These are phyloP conservation scores for Alternaria alternata DNA, from an alignment of 2,329 filamentous ascomycete species.

Conservation along the genomic window DNA sequence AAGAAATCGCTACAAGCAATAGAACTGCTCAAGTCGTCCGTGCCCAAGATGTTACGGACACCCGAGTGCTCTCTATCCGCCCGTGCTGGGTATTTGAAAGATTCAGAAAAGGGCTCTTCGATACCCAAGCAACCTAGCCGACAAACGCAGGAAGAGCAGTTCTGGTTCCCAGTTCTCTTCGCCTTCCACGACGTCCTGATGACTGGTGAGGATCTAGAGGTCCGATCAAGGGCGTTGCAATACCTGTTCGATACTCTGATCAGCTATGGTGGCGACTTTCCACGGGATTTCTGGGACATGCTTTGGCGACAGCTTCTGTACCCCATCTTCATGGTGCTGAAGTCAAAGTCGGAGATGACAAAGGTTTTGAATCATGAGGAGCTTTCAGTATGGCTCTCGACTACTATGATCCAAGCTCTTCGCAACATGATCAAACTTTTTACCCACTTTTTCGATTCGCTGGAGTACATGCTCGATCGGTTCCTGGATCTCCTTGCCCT, in stretches of 20 bases:
- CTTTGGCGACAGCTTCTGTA: constrained; percentile 96
- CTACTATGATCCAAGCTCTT: constrained; percentile 98
- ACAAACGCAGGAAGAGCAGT: constrained; percentile 94
- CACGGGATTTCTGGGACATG: constrained; percentile 96
- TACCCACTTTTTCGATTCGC: constrained; percentile 94
- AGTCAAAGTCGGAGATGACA: constrained; percentile 94
- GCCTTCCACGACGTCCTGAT: constrained; percentile 99
- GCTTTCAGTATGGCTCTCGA: constrained; percentile 96
- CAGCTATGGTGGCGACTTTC: constrained; percentile 88
- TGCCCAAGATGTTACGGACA: constrained; percentile 93
- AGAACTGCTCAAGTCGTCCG: constrained; percentile 90
- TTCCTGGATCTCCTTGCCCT: constrained; percentile 93
- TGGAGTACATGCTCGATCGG: constrained; percentile 98
- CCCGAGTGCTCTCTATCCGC: constrained; percentile 92
- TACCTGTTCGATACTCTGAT: constrained; percentile 97
- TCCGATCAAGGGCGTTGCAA: constrained; percentile 84
- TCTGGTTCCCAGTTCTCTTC: constrained; percentile 98
- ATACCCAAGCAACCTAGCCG: constrained; percentile 71
- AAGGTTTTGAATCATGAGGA: constrained; percentile 97
- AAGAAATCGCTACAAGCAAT: constrained; percentile 98
- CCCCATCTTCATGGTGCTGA: constrained; percentile 97
- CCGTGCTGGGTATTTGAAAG: constrained; percentile 61
- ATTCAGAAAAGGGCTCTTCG: constrained; percentile 58
- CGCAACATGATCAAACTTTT: constrained; percentile 99
- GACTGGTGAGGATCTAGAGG: constrained; percentile 98